Conservation (phyloP, 1,139 yeast genomes). For the Magnusiomyces fungicola region DNA sequence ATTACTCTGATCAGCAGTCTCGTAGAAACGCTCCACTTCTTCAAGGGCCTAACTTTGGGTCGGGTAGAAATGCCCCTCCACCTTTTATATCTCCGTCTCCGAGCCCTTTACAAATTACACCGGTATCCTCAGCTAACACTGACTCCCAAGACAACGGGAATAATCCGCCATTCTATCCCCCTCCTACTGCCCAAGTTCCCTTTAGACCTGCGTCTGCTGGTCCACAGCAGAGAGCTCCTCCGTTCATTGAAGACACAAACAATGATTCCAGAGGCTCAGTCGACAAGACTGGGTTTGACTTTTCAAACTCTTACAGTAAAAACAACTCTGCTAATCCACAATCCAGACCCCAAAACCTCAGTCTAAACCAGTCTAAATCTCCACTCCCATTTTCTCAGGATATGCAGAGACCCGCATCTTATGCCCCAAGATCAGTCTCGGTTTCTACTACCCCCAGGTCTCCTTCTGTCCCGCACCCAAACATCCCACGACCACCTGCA, state of each 20-base stretch:
- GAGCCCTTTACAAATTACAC: background rate
- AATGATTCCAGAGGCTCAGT: too few relatives aligned
- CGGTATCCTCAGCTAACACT: background rate
- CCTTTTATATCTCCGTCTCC: background rate
- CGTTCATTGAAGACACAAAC: background rate
- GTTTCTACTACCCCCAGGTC: background rate
- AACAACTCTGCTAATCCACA: background rate
- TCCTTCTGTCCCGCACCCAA: background rate
- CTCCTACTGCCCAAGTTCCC: background rate
- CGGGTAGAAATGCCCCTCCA: too few relatives aligned
- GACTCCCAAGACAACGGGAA: background rate
- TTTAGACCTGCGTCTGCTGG: constrained; percentile 1
- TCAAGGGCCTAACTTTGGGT: too few relatives aligned
- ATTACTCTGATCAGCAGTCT: background rate
- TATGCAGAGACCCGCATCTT: background rate
- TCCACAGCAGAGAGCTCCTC: background rate
- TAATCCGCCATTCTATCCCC: background rate
- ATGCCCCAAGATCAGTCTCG: background rate
- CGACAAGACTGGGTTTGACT: background rate
- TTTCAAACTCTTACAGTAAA: background rate
- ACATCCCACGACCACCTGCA: background rate
- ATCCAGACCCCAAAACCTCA: background rate
- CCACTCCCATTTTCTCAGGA: background rate
- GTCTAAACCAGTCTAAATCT: background rate
- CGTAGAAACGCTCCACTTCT: background rate